Base-by-base conservation (phyloP, 495 filamentous ascomycete genomes). In the Podospora comata region DNA sequence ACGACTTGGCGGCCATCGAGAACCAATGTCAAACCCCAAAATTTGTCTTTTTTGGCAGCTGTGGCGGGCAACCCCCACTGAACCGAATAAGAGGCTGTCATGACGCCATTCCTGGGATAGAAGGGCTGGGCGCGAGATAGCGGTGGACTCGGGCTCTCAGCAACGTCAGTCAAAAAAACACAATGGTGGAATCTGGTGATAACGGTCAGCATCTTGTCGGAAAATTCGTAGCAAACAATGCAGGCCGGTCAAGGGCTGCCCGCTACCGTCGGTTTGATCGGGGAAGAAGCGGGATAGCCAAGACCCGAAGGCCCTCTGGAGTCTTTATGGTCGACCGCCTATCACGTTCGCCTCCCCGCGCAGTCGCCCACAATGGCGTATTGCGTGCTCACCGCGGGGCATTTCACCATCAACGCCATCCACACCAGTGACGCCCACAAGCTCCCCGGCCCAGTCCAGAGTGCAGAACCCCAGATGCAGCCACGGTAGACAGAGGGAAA, bases 351-450 rank as follows among this genome's bases (percentile, higher is more conserved):
- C 61, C 30, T 32, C 32, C 61, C 61, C 28, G 61, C 30, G 16
- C 16, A n/a, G 28, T 39, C 59, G 27, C 59, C 59, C 59, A 32
- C 16, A 18, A 61, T 27, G 34, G 55, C n/a, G n/a, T 58, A 63
- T 63, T 63, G 61, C 61, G 61, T 63, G 61, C 61, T 63, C 61
- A 63, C 61, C 32, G 18, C 27, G 32, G 32, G 15, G 61, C 16
- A 63, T 63, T 63, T 63, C 61, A 63, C 32, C 61, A 63, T 63
- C 61, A 19, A 53, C 61, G 61, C 61, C 61, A 63, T 39, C 23
- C 39, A 48, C 39, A 26, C 55, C 55, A 20, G n/a, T 23, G n/a
- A 58, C 11, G 55, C 55, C n/a, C 23, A 20, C 20, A 4, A 57
- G 16, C 20, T 18, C 54, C 1, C 16, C 23, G 60, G 60, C 30